Evolutionary conservation across 73 alveolate species (phyloP).

Genomic region (Paramecium caudatum): DNA sequence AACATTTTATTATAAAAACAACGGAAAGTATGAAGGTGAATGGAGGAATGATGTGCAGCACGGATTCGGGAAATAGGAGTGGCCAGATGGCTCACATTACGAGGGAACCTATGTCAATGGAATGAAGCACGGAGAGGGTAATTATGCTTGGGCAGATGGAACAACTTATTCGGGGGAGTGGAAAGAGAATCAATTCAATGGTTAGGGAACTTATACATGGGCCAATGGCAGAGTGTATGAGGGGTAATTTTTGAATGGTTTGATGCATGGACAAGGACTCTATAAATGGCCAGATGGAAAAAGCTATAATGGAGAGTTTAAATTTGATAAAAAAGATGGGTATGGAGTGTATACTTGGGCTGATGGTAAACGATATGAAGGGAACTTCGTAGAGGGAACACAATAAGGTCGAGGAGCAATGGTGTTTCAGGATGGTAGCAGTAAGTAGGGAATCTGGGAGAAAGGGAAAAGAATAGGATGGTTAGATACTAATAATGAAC

Average conservation of each 20-base stretch:
- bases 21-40: conserved; percentile 84
- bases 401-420: conserved; percentile 82
- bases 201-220: conserved; percentile 82
- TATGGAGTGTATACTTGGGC: conserved; percentile 77
- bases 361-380: conserved; percentile 85
- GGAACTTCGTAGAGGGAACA: conserved; percentile 88
- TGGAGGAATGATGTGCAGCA: conserved; percentile 82
- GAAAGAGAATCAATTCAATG: conserved; percentile 81
- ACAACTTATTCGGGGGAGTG: conserved; percentile 83
- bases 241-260: conserved; percentile 81
- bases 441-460: conserved; percentile 72
- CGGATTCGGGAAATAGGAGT: conserved; percentile 82
- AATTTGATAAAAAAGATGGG: conserved; percentile 80
- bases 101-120: conserved; percentile 76
- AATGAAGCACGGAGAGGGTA: conserved; percentile 86
- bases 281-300: conserved; percentile 88
- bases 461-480: conserved; percentile 79
- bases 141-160: conserved; percentile 86
- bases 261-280: conserved; percentile 86
- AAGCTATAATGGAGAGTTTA: conserved; percentile 82
- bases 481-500: conserved; percentile 67
- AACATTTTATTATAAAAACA: conserved; percentile 68
- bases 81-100: conserved; percentile 82
- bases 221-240: conserved; percentile 81
- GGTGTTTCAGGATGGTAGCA: conserved; percentile 47